Base-by-base conservation (phyloP, 2,329 filamentous ascomycete genomes). In the Pseudocercospora vitis region DNA sequence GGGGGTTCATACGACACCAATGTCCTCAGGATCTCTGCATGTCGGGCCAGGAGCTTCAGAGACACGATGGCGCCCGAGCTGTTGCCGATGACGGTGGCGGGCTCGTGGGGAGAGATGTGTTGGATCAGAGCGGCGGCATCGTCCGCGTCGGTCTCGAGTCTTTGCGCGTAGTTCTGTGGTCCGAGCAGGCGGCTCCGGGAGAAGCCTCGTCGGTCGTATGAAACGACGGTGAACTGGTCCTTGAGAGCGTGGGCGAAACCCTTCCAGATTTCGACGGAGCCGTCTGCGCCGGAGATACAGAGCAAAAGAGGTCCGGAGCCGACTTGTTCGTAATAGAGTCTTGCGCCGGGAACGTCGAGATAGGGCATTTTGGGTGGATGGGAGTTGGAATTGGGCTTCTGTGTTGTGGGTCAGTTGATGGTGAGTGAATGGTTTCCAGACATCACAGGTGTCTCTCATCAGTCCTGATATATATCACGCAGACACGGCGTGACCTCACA, bases 211-310 rank as follows among this genome's bases (percentile, higher is more conserved):
- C 69, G 65, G 55, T 70, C 67, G 53, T 65, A 70, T 23, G 57
- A 58, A 19, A 64, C 58, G 21, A 69, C 63, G 7, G 60, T 70
- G 60, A 63, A 67, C 37, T 65, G 33, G 7, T 53, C 26, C 14
- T 59, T 57, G 1, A 71, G 56, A 11, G 54, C 35, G 23, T 57
- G 54, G 4, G 63, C 63, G 7, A 64, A 47, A 2, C 49, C 29
- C 26, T 63, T 52, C 53, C 64, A 71, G 33, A 69, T 57, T 12
- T 63, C 60, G 4, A 57, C 58, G 14, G 55, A 55, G 12, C 69
- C 68, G 28, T 66, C 61, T 19, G 64, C 68, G 32, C 68, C 68
- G 16, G 65, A 61, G 33, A 71, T 68, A n/a, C 64, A 56, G 31
- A 70, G 52, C 8, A 71, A 56, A 4, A 67, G 49, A 4, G 68